These are phyloP conservation scores for Anisodus tanguticus DNA, from an alignment of 257 asterid genomes.

Conservation along the genomic window DNA sequence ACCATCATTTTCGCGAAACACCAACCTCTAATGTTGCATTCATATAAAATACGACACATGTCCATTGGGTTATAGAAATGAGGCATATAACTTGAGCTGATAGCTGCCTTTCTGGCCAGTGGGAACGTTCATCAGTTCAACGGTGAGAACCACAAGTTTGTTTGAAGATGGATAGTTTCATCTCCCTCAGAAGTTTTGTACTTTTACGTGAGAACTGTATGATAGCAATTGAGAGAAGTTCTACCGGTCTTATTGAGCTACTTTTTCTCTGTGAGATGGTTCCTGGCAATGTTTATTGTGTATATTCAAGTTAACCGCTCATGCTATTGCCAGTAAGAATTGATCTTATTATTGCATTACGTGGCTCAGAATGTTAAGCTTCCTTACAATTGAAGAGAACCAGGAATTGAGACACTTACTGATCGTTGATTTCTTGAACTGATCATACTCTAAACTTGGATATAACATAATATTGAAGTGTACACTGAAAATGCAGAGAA, in stretches of 20 bases:
- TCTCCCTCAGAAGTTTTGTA: not conserved
- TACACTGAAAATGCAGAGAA: not conserved
- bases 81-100: slow-evolving; percentile 7
- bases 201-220: not conserved
- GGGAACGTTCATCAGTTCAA: not conserved
- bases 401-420: not conserved
- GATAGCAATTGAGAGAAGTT: not conserved
- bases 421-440: not conserved
- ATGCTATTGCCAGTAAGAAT: not conserved
- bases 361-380: not conserved
- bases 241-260: not conserved
- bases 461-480: not conserved
- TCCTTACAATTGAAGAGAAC: not conserved
- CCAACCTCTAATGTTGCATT: slow-evolving; percentile 59
- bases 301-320: not conserved
- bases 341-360: not conserved
- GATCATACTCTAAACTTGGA: not conserved
- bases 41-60: not conserved
- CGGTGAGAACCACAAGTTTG: not conserved
- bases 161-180: not conserved
- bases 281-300: not conserved
- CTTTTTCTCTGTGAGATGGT: not conserved
- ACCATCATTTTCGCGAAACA: slow-evolving; percentile 95
- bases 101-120: not conserved
- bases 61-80: not conserved